These are phyloP conservation scores for Lasiodiplodia sp. DNA, from an alignment of 2,329 filamentous ascomycete genomes.

Conservation along the genomic window DNA sequence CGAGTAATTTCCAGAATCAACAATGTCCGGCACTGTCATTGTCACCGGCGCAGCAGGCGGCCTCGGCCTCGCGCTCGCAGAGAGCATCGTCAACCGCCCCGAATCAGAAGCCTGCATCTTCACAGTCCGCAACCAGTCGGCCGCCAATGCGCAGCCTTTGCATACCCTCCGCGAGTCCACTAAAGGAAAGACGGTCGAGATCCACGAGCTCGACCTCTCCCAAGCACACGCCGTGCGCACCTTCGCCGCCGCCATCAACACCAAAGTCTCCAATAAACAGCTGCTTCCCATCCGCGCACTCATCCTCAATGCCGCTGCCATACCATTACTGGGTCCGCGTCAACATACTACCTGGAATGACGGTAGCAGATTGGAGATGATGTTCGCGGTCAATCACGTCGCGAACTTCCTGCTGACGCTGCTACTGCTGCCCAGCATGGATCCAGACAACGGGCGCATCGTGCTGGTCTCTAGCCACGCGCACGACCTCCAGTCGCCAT, in stretches of 20 bases:
- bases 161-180: neutral
- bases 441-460: constrained; percentile 34
- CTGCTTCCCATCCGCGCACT: constrained; percentile 51
- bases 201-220: constrained; percentile 32
- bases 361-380: constrained; percentile 33
- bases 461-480: constrained; percentile 33
- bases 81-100: constrained; percentile 3
- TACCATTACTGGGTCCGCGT: neutral
- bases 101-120: constrained; percentile 9
- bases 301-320: constrained; percentile 44
- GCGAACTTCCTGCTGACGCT: constrained; percentile 36
- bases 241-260: constrained; percentile 34
- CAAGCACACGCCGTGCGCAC: constrained; percentile 32
- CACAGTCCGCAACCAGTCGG: neutral
- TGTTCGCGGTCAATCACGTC: constrained; percentile 36
- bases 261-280: constrained; percentile 37
- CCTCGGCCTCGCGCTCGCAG: constrained; percentile 27
- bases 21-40: constrained; percentile 13
- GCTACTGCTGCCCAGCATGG: constrained; percentile 37
- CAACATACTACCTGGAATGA: constrained; percentile 23
- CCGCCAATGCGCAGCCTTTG: constrained; percentile 9
- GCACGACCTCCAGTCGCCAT: neutral
- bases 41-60: constrained; percentile 30
- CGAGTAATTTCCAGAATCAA: too few species aligned
- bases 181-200: neutral